Conservation (phyloP, 2,329 filamentous ascomycete genomes). For the Pseudonectria buxi region DNA sequence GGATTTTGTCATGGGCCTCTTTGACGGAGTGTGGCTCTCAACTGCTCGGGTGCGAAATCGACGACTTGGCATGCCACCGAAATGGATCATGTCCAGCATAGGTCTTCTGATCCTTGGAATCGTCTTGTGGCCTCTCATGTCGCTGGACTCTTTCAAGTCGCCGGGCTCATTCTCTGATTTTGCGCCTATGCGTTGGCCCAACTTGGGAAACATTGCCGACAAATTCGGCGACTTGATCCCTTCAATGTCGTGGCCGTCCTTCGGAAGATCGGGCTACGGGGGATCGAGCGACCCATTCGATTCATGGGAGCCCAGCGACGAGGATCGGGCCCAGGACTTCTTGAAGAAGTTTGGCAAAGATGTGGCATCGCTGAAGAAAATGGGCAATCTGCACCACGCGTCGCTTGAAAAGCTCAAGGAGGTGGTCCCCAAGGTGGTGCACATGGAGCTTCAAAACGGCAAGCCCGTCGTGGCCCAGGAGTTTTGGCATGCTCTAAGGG, state of each 20-base stretch:
- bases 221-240: conserved; percentile 20
- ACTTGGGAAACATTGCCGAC: conserved; percentile 7
- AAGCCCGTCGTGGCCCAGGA: conserved; percentile 48
- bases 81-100: neutral
- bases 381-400: conserved; percentile 28
- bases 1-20: conserved; percentile 11
- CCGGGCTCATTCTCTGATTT: conserved; percentile 3
- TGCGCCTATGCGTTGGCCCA: conserved; percentile 7
- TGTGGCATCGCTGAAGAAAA: conserved; percentile 23
- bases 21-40: conserved; percentile 10
- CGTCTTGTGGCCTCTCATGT: neutral
- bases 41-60: conserved; percentile 1
- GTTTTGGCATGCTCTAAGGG: conserved; percentile 59
- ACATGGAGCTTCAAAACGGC: conserved; percentile 47
- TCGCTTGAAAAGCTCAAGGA: conserved; percentile 38
- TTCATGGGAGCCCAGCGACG: conserved; percentile 11
- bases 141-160: conserved; percentile 1
- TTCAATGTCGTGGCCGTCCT: conserved; percentile 21
- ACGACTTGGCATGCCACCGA: neutral
- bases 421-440: conserved; percentile 50
- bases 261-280: conserved; percentile 11
- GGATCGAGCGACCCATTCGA: conserved; percentile 12
- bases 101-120: conserved; percentile 5
- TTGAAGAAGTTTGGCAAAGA: conserved; percentile 24
- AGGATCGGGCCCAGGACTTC: conserved; percentile 16